Conservation (phyloP, 495 filamentous ascomycete genomes). For the Trichoderma parareesei region DNA sequence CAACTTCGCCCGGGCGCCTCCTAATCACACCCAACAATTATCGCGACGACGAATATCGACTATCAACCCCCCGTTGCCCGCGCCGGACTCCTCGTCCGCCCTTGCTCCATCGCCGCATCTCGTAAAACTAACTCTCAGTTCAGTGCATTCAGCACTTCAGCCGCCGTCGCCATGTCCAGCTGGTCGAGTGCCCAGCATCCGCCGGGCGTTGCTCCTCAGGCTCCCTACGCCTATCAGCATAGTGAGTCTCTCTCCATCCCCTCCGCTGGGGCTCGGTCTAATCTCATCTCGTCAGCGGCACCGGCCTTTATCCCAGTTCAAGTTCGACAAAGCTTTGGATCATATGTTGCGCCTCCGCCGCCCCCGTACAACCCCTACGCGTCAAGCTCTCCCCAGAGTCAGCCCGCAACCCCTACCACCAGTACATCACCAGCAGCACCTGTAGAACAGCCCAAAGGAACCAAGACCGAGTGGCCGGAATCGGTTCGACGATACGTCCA, state of each 20-base stretch:
- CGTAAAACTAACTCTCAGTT: constrained; percentile 2
- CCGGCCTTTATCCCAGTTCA: constrained; percentile 46
- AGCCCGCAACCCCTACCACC: constrained; percentile 15
- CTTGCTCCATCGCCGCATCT: not conserved
- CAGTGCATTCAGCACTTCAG: not conserved
- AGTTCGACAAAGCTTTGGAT: constrained; percentile 37
- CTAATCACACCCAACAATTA: not conserved
- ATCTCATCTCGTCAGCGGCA: constrained; percentile 19
- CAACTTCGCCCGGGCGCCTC: not conserved
- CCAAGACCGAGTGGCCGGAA: constrained; percentile 66
- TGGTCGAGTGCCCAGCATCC: constrained; percentile 27
- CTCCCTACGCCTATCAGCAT: constrained; percentile 24
- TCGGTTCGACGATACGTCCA: constrained; percentile 76
- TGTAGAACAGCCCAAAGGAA: constrained; percentile 27
- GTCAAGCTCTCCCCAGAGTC: constrained; percentile 15
- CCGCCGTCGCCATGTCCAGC: constrained; percentile 22
- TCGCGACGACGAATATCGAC: not conserved
- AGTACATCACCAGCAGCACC: constrained; percentile 17
- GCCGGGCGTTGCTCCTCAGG: constrained; percentile 21
- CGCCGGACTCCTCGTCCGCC: not conserved
- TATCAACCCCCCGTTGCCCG: not conserved
- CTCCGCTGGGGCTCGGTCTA: not conserved
- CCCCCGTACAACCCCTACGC: constrained; percentile 19
- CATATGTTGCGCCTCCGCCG: constrained; percentile 24
- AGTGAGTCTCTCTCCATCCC: constrained; percentile 19